Base-by-base conservation (phyloP, 2,329 filamentous ascomycete species). In the Colletotrichum liriopes region DNA sequence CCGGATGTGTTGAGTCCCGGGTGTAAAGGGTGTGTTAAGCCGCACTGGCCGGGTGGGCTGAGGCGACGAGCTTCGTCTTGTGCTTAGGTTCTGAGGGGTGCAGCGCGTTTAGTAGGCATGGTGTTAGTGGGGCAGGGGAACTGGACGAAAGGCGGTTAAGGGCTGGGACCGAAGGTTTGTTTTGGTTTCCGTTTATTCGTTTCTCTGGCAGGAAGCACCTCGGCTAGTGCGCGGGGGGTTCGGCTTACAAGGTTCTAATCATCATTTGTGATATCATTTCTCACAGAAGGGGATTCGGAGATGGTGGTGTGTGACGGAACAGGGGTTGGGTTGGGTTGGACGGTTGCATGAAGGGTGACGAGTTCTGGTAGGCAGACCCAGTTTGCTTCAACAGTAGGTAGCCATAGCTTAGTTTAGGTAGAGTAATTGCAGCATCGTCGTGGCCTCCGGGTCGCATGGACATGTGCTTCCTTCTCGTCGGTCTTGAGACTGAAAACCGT, bases 1-100 rank as follows among this genome's bases (percentile, higher is more conserved):
- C 73, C 73, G 23, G 73, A 74, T 18, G 68, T 74, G 32, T 35
- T 63, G n/a, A 66, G 72, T 29, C 73, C 67, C 5, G 72, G 59
- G 6, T 74, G 73, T 52, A 32, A 61, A 60, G 66, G 60, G 18
- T 73, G 71, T 43, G 71, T 73, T 8, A 62, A 71, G 67, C 64
- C 67, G 67, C 61, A 66, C 20, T 49, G 65, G 69, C 69, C 69
- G n/a, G 69, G 67, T 4, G 69, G 69, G 18, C 41, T 68, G 59
- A 47, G 69, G 23, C 43, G 69, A 37, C 65, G 69, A 59, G 69
- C 69, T 14, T 72, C 69, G 23, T 69, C 65, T 20, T 68, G 65
- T 23, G 52, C 69, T 35, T 72, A 52, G 32, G 20, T 1, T 39
- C 18, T 2, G 16, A 47, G 18, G 49, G 47, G 12, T 56, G 32